Base-by-base conservation (phyloP, 306 rosid genomes). In the Pterocarpus macrocarpus region DNA sequence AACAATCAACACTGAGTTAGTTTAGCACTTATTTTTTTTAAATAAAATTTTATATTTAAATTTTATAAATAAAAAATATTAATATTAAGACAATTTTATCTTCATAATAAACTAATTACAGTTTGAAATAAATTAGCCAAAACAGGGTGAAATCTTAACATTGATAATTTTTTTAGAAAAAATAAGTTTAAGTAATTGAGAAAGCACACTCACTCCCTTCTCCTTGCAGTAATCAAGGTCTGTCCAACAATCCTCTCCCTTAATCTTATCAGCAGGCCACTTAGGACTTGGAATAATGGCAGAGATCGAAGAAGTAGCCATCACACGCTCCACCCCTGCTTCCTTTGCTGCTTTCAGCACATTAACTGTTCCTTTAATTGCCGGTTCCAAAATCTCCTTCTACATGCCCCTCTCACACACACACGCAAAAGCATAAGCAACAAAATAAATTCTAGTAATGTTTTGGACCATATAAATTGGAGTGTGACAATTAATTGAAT, bases 281-380 rank as follows among this genome's bases (percentile, higher is more conserved):
- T 57, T 34, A 9, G 97, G 97, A 81, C 89, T 92, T 3, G 98
- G 98, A 61, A 14, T 71, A 47, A 92, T 90, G 57, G 97, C 83
- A 2, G 98, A 88, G 47, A 80, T 69, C 2, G 98, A 94, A 1
- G 98, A 94, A 1, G 97, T 94, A 13, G 92, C 87, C 85, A 94
- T 97, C 79, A 94, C 97, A 14, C 97, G 89, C 84, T 76, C 76
- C 53, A 82, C 97, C 53, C 97, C 97, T 1, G 89, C 97, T 65
- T 92, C 91, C 85, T 91, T 86, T 10, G 97, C 93, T 55, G 90
- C 97, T 71, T 84, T 91, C 65, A 94, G 64, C 30, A 92, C 97
- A 7, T 92, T 90, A 0, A 91, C 73, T 10, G 97, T 94, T 70
- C 98, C 97, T 89, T 92, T 84, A 15, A 91, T 87, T 15, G 97